Base-by-base conservation (phyloP, 228 moss, liverwort and hornwort species). In the Sphagnum fallax region DNA sequence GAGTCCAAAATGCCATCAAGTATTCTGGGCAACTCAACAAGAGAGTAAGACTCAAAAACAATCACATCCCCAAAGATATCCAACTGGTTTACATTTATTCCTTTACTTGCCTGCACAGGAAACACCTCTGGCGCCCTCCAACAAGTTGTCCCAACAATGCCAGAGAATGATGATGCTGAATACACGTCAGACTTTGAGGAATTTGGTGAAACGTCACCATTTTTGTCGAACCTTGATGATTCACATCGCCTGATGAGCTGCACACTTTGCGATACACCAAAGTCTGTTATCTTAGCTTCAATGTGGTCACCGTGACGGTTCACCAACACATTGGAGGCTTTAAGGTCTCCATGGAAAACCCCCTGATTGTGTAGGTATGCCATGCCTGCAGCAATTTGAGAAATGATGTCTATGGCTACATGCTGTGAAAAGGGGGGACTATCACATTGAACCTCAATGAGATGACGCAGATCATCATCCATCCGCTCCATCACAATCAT, bases 361-460 rank as follows among this genome's bases (percentile, higher is more conserved):
- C 67, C 67, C 18, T 68, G 53, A 15, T 50, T 18, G 50, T 68
- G 67, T 12, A 68, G 48, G 67, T 68, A 68, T 18, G 67, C 67
- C 67, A 68, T 68, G 53, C 67, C 67, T 49, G 67, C 67, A 53
- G 67, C 67, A 53, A 68, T 68, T 55, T 68, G 67, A 47, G 67
- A 52, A 55, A 68, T 8, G n/a, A 55, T 68, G 48, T 52, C 53
- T 4, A 68, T 32, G 32, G 67, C 67, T 52, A 4, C 47, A n/a
- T 32, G 5, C 50, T n/a, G 11, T 16, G 67, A 4, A 47, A 68
- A 68, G 49, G 67, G 67, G 32, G 67, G 67, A 53, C 7, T 52
- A 5, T 47, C 11, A 9, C 10, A 49, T 18, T 48, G n/a, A 8
- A 32, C 6, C 6, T 68, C 16, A 15, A 68, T 68, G 16, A 68